Conservation (phyloP, 768 basidiomycete species). For the Boletus tomentosulus region DNA sequence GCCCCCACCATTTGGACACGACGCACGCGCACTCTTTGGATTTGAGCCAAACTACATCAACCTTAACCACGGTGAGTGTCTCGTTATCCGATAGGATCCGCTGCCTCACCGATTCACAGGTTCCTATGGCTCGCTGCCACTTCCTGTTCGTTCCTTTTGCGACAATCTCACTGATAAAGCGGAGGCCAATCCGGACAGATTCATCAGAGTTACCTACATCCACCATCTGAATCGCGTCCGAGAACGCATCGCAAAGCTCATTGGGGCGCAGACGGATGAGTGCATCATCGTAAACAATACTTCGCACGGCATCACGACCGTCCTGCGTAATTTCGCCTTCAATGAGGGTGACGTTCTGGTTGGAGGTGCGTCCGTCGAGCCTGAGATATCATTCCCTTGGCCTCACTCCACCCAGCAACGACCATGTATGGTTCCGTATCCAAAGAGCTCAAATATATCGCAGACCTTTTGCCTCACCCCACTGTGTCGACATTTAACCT, state of each 20-base stretch:
- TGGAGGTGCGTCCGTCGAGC: constrained; percentile 26
- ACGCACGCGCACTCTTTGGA: constrained; percentile 48
- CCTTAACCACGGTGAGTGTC: constrained; percentile 54
- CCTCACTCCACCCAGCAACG: constrained; percentile 36
- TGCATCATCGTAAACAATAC: constrained; percentile 42
- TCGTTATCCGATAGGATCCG: neutral
- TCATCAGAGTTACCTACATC: constrained; percentile 39
- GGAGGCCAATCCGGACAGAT: constrained; percentile 57
- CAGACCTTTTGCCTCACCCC: constrained; percentile 54
- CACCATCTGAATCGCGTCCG: constrained; percentile 38
- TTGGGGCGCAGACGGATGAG: constrained; percentile 54
- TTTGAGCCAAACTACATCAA: constrained; percentile 59
- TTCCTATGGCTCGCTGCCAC: constrained; percentile 55
- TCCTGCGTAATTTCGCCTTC: constrained; percentile 57
- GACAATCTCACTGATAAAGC: constrained; percentile 38
- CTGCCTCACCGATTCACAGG: constrained; percentile 33
- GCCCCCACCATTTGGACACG: constrained; percentile 53
- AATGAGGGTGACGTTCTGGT: constrained; percentile 60
- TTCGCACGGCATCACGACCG: constrained; percentile 48
- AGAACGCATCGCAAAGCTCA: constrained; percentile 42
- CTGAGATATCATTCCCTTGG: neutral
- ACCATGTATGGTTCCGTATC: constrained; percentile 56
- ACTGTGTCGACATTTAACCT: constrained; percentile 46
- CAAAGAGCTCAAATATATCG: constrained; percentile 48
- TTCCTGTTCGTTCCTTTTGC: constrained; percentile 45